Base-by-base conservation (phyloP, 225 moss, liverwort and hornwort genomes). In the Bryum argenteum region DNA sequence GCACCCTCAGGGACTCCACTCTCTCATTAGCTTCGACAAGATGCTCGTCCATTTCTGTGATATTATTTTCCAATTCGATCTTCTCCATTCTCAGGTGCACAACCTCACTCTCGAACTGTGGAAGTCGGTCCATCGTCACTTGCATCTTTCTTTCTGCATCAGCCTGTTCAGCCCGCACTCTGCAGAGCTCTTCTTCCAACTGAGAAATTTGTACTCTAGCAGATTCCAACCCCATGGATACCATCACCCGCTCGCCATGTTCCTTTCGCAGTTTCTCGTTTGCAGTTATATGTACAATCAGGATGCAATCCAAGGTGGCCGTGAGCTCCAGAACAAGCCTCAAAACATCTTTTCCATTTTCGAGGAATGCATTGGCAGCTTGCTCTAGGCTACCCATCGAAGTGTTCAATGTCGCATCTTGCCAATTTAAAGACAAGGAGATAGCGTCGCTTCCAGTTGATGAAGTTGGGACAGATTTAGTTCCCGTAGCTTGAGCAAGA, bases 131-230 rank as follows among this genome's bases (percentile, higher is more conserved):
- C 50, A 65, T 43, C 70, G 80, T 82, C 23, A 56, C 19, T 17
- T 69, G 79, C 42, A 70, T 14, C 18, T 67, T 79, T 63, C 44
- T 79, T 58, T 88, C 88, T 21, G 70, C 18, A 61, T 75, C 80
- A 41, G 72, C 74, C 33, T 63, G 71, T 42, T 85, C 82, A 63
- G 58, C 67, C 42, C 70, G 75, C 38, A 71, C 45, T 70, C 69
- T 76, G 62, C 78, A 77, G 33, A 88, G 71, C 78, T 88, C 80
- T 72, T 76, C 83, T 72, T 88, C 75, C 15, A 83, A 71, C 58
- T 80, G 69, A 66, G 70, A 75, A 23, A 80, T 48, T 47, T 76
- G 78, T 57, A 58, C 70, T 58, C 73, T 62, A 9, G 75, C 73
- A 2, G 74, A 81, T 64, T 83, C 83, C 22, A 76, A 41, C 43